A percentile compares a stretch with the other conserved stretches of the same genome.
Conservation (phyloP, 1,284 basidiomycete genomes). For the Cutaneotrichosporon sp. region DNA sequence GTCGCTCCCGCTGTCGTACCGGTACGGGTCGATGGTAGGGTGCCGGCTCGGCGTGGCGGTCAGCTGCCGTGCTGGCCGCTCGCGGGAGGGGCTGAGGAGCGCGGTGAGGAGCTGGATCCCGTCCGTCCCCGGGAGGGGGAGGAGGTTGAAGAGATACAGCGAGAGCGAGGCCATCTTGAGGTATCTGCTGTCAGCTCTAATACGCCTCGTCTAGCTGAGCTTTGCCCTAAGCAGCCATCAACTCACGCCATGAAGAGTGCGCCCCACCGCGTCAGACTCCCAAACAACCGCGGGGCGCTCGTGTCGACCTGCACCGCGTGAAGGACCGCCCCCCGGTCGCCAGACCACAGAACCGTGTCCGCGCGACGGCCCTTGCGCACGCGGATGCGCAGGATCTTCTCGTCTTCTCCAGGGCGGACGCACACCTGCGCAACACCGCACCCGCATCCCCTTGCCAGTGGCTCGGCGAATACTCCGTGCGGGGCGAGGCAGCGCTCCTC, state of each 20-base stretch:
- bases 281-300: conserved; percentile 28
- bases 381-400: conserved; percentile 39
- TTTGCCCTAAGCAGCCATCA: no score
- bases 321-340: conserved; percentile 33
- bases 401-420: conserved; percentile 29
- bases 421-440: conserved; percentile 35
- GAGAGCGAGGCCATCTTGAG: conserved; percentile 43
- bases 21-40: conserved; percentile 21
- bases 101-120: conserved; percentile 43
- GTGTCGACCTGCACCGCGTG: conserved; percentile 33
- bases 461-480: conserved; percentile 31
- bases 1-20: conserved; percentile 27
- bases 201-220: no score
- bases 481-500: conserved; percentile 34
- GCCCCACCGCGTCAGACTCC: conserved; percentile 30
- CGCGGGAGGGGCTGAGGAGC: conserved; percentile 15
- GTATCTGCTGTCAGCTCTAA: conserved; percentile 38
- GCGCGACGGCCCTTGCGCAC: conserved; percentile 7
- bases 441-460: neutral
- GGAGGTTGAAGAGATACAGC: conserved; percentile 50
- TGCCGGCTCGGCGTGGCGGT: conserved; percentile 19
- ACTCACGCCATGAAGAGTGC: conserved; percentile 41
- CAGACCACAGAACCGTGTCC: conserved; percentile 40
- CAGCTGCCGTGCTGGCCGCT: conserved; percentile 9
- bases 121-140: conserved; percentile 47